These are phyloP conservation scores for Calamus simplicifolius DNA, from an alignment of 176 grass and related monocot species.

Conservation along the genomic window DNA sequence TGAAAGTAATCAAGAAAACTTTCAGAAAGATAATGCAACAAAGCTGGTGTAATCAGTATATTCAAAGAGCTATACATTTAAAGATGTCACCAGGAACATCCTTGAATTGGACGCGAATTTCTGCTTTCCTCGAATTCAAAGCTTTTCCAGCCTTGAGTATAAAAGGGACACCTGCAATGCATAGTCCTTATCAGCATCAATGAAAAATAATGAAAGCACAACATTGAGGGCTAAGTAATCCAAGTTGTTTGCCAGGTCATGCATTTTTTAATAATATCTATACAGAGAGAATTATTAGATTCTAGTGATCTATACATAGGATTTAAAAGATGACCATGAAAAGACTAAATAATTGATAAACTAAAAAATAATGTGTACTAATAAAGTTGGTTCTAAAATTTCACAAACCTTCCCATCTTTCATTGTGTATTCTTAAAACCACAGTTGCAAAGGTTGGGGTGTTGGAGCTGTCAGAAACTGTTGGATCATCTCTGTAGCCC, in stretches of 20 bases:
- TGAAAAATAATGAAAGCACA: conserved; percentile 12
- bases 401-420: conserved; percentile 94
- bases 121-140: conserved; percentile 88
- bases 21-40: too few relatives aligned
- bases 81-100: conserved; percentile 99
- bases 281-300: too few relatives aligned
- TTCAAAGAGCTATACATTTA: conserved; percentile 50
- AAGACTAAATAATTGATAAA: too few relatives aligned
- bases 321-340: too few relatives aligned
- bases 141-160: conserved; percentile 99
- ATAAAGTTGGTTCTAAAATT: too few relatives aligned
- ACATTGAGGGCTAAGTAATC: too few relatives aligned
- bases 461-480: conserved; percentile 87
- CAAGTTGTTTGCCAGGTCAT: too few relatives aligned
- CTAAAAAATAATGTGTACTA: too few relatives aligned
- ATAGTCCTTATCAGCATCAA: conserved; percentile 22
- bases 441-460: conserved; percentile 98
- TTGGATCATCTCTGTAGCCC: conserved; percentile 93
- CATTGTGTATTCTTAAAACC: conserved; percentile 81
- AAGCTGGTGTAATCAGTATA: background rate
- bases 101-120: conserved; percentile 98
- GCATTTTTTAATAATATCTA: too few relatives aligned
- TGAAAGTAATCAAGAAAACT: too few relatives aligned
- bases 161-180: conserved; percentile 79
- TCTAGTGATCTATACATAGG: too few relatives aligned